Evolutionary conservation across 1,139 yeast species (phyloP), one percentile per base, ranked within the genome.

Genomic region (Suhomyces anneliseae): DNA sequence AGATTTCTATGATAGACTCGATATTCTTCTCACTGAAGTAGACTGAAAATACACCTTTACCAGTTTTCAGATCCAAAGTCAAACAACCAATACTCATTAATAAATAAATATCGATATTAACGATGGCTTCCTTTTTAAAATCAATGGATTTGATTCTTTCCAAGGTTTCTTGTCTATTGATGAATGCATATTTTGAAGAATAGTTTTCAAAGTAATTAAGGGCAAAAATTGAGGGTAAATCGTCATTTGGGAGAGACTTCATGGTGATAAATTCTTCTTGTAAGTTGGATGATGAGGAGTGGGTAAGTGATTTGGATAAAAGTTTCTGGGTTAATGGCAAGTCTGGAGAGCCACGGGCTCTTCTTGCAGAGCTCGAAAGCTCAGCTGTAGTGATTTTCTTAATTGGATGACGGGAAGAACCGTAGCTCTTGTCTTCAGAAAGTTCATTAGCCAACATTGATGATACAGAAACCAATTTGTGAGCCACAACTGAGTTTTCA

Each of bases 11-110:
- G 11, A 73, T 64, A 1, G 70, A 60, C 44, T 64, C 69, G 14
- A 74, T 63, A 35, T 59, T 60, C 34, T 63, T 61, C 39, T 66
- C 72, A 45, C 64, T 69, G 54, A 74, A 74, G 46, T 57, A 64
- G 10, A 56, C 54, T 3, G 50, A 43, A 49, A 69, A 74, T 39
- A 58, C 52, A 8, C 50, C 45, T 6, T 61, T 54, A 2, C 41
- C 43, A 11, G 37, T 14, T 15, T 43, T 62, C 26, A 66, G 58
- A 52, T 74, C 78, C 48, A 65, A 62, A 5, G 73, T 58, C 19
- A 71, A 53, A 49, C 77, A 69, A 4, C 79, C 79, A 31, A 72
- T 69, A 46, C 73, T 65, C 61, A 74, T 56, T 27, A 74, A 56
- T 45, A 74, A 54, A 55, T 72, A 74, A 15, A 68, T 55, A 49